These are phyloP conservation scores for Cryptococcus sp. DNA, from an alignment of 1,284 basidiomycete species.

Conservation along the genomic window DNA sequence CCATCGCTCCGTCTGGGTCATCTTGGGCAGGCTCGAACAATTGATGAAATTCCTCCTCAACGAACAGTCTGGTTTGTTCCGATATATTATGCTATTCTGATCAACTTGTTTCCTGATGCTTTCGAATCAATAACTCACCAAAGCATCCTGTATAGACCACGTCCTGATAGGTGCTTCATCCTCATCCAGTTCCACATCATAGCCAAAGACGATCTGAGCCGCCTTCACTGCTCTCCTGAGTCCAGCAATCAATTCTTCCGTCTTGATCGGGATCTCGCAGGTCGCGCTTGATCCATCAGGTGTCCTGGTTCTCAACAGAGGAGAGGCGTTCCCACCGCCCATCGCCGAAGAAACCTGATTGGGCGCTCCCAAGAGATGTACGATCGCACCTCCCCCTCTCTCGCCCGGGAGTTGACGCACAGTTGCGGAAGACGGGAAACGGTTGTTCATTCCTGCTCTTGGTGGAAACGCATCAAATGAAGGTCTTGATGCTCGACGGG, in stretches of 20 bases:
- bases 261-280: conserved; percentile 6
- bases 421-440: conserved; percentile 35
- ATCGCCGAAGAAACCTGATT: conserved; percentile 20
- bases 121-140: conserved; percentile 21
- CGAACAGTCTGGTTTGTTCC: conserved; percentile 30
- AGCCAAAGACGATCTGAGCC: conserved; percentile 28
- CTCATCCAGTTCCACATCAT: conserved; percentile 17
- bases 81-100: conserved; percentile 23
- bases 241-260: conserved; percentile 6
- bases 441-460: conserved; percentile 13
- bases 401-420: conserved; percentile 8
- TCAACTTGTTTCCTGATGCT: not conserved
- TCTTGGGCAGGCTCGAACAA: conserved; percentile 25
- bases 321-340: conserved; percentile 10
- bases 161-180: conserved; percentile 19
- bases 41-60: conserved; percentile 36
- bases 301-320: not conserved
- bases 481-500: conserved; percentile 12
- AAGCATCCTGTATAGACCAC: conserved; percentile 33
- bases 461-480: conserved; percentile 22
- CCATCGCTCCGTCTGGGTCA: not conserved
- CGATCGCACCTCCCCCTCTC: conserved; percentile 25
- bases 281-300: not conserved
- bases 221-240: conserved; percentile 16
- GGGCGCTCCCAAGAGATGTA: conserved; percentile 35